phyloP scores from a whole-genome alignment of 495 filamentous ascomycete genomes.

The Aspergillus avenaceus region DNA sequence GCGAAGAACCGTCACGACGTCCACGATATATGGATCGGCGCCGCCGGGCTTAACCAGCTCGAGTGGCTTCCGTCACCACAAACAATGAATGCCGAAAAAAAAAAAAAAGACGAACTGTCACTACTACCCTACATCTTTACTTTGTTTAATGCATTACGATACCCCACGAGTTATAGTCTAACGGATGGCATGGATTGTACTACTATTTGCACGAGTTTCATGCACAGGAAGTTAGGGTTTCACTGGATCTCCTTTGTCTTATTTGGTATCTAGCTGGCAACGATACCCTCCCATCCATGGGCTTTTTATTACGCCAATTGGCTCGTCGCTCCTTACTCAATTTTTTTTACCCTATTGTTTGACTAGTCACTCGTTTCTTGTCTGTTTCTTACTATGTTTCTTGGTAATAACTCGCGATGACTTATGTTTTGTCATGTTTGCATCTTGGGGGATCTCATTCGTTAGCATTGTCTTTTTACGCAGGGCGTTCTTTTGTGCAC shows the following conservation, averaged over 20 bases:
- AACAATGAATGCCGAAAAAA: not conserved
- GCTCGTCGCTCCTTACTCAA: not conserved
- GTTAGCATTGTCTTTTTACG: not conserved
- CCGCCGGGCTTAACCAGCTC: slow-evolving; percentile 18
- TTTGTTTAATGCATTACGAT: slow-evolving; percentile 14
- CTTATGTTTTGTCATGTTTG: not conserved
- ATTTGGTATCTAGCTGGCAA: slow-evolving; percentile 5
- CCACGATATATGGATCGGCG: slow-evolving; percentile 39
- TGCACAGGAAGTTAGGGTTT: not conserved
- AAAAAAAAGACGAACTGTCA: not conserved
- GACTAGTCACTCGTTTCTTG: not conserved
- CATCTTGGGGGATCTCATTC: not conserved
- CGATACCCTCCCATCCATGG: not conserved
- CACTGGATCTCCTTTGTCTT: slow-evolving; percentile 1
- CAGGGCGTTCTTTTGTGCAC: not conserved
- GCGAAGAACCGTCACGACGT: slow-evolving; percentile 22
- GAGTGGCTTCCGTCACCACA: not conserved
- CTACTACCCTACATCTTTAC: not conserved
- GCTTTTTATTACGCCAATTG: not conserved
- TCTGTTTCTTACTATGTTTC: not conserved
- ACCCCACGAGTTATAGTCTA: slow-evolving; percentile 13
- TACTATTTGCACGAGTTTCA: not conserved
- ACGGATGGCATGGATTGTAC: slow-evolving; percentile 4
- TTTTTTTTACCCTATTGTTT: not conserved
- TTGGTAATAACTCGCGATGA: not conserved